Evolutionary conservation across 305 asterid species (phyloP).

Genomic region (Fraxinus angustifolia): DNA sequence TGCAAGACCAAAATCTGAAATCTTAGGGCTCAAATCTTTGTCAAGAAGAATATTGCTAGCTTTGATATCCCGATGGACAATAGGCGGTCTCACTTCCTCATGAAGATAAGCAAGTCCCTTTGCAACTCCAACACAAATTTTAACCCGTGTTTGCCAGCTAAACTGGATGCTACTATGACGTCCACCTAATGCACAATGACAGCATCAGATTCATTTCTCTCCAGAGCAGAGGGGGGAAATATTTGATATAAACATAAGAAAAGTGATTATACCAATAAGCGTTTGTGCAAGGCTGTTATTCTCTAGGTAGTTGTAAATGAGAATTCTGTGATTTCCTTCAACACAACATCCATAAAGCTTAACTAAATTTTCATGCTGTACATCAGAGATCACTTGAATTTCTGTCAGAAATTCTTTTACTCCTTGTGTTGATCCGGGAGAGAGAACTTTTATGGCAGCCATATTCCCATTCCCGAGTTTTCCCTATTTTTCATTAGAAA

Average conservation of each 20-base stretch:
- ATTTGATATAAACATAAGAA: neutral
- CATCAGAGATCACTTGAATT: slow-evolving; percentile 73
- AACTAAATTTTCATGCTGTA: slow-evolving; percentile 74
- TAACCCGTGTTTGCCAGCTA: slow-evolving; percentile 65
- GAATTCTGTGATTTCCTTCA: slow-evolving; percentile 71
- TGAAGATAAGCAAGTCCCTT: slow-evolving; percentile 87
- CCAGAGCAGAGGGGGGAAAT: neutral
- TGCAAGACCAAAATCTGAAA: slow-evolving; percentile 97
- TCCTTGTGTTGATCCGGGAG: slow-evolving; percentile 79
- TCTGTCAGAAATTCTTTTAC: slow-evolving; percentile 83
- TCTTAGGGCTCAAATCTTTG: slow-evolving; percentile 70
- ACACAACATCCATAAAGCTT: slow-evolving; percentile 91
- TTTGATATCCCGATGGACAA: slow-evolving; percentile 90
- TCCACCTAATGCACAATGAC: slow-evolving; percentile 42
- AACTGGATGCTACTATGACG: slow-evolving; percentile 42
- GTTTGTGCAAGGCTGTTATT: slow-evolving; percentile 81
- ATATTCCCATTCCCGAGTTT: slow-evolving; percentile 62
- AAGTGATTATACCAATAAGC: slow-evolving; percentile 63
- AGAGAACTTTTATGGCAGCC: slow-evolving; percentile 89
- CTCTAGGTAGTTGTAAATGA: slow-evolving; percentile 85
- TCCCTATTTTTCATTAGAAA: slow-evolving; percentile 44
- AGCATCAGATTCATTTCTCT: neutral
- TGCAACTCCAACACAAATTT: slow-evolving; percentile 73
- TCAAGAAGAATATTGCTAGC: slow-evolving; percentile 94
- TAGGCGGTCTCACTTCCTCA: slow-evolving; percentile 84